Evolutionary conservation across 495 filamentous ascomycete genomes (phyloP), one percentile per base, ranked within the genome.

Genomic region (Tuber melanosporum): DNA sequence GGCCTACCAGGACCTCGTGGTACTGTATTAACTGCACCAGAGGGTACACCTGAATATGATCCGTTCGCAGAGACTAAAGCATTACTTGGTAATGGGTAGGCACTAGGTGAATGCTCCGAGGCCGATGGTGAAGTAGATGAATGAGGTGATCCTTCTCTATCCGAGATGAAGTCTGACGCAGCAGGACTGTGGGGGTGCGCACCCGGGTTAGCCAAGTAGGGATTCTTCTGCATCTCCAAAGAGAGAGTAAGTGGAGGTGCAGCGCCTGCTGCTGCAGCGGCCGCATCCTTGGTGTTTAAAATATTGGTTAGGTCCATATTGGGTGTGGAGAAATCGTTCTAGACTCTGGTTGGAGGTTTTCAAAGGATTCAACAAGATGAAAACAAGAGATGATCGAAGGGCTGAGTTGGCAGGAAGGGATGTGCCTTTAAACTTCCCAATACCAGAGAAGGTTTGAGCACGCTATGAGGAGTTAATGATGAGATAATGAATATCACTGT

Each of bases 1-100:
- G 88, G 86, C 72, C 85, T 86, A 22, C 85, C 85, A 20, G 87
- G 82, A 12, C 81, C 81, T 43, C 80, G 77, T 79, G 79, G 82
- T 69, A 77, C 76, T 80, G 82, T 72, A 39, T 79, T 79, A 62
- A 82, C 47, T 72, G 83, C 75, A 84, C 85, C 69, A 82, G 81
- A 66, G 82, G 83, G 72, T 83, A 85, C 52, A 81, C 77, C 62
- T 80, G 83, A 44, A 81, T 80, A 75, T 45, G 66, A 70, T 5
- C 78, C 78, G 71, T 80, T 80, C 71, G 71, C 75, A 66, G 78
- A 69, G 20, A 72, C 73, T 74, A 78, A 74, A 49, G 73, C 52
- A 44, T 66, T 62, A 32, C 77, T 73, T 41, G 79, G 78, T 71
- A 76, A 73, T 73, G 78, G 71, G 43, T 80, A 82, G 52, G 79